Percentiles rank a stretch among this genome's conserved stretches.
phyloP scores from a whole-genome alignment of 2,329 filamentous ascomycete genomes.

The Xylaria sp. region DNA sequence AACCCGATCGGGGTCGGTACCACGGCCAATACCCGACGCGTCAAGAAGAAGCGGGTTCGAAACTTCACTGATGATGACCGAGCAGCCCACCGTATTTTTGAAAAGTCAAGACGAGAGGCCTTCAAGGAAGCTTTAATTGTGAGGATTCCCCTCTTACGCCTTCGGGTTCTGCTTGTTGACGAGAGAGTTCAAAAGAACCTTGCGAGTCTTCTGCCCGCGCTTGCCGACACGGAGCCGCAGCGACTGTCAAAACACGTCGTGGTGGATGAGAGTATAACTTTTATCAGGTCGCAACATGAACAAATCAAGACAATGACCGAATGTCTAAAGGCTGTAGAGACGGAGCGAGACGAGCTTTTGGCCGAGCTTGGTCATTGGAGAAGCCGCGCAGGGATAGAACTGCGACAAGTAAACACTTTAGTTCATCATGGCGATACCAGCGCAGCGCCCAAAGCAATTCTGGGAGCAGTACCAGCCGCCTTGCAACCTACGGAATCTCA shows the following conservation, averaged over 20 bases:
- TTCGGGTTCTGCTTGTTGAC: slow-evolving; percentile 27
- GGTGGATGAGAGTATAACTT: slow-evolving; percentile 51
- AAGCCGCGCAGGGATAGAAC: slow-evolving; percentile 38
- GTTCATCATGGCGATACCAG: slow-evolving; percentile 23
- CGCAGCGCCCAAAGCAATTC: slow-evolving; percentile 20
- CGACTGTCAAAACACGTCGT: slow-evolving; percentile 55
- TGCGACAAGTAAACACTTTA: slow-evolving; percentile 33
- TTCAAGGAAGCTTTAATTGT: slow-evolving; percentile 54
- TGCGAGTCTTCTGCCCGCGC: slow-evolving; percentile 50
- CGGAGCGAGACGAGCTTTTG: slow-evolving; percentile 41
- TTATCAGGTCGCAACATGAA: slow-evolving; percentile 45
- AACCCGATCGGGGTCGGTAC: slow-evolving; percentile 22
- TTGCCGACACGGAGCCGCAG: slow-evolving; percentile 49
- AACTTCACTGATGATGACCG: slow-evolving; percentile 56
- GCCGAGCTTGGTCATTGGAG: slow-evolving; percentile 42
- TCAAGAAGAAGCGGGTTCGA: slow-evolving; percentile 51
- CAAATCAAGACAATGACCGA: slow-evolving; percentile 35
- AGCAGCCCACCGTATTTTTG: slow-evolving; percentile 54
- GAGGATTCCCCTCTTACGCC: slow-evolving; percentile 29
- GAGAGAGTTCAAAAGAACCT: slow-evolving; percentile 47
- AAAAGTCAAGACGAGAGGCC: slow-evolving; percentile 54
- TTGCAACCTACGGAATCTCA: slow-evolving; percentile 25
- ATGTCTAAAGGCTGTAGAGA: slow-evolving; percentile 33
- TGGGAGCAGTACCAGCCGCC: slow-evolving; percentile 23
- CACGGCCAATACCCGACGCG: slow-evolving; percentile 20